Conservation (phyloP, 169 alveolate genomes). For the Eimeria maxima region DNA sequence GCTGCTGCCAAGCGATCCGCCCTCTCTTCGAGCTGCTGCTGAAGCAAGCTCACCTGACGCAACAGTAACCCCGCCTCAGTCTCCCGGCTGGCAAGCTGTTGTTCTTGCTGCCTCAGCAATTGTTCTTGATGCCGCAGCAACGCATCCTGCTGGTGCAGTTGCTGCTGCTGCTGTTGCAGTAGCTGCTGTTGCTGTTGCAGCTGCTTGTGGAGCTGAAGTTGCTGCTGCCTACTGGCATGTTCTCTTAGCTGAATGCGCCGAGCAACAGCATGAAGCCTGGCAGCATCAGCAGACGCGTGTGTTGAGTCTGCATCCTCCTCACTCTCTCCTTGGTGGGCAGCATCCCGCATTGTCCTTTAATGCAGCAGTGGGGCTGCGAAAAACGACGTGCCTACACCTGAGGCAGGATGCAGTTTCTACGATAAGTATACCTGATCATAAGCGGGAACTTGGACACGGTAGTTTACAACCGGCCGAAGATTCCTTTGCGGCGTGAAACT, state of each 20-base stretch:
- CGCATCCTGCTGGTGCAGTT: slow-evolving; percentile 71
- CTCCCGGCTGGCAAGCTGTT: slow-evolving; percentile 73
- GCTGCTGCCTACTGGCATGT: slow-evolving; percentile 67
- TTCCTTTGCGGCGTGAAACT: not conserved
- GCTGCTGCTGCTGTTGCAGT: slow-evolving; percentile 79
- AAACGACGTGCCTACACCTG: slow-evolving; percentile 11
- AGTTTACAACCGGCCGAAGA: not conserved
- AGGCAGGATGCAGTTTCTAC: not conserved
- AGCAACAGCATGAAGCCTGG: slow-evolving; percentile 78
- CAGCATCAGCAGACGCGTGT: slow-evolving; percentile 76
- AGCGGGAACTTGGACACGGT: not conserved
- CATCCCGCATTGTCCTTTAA: slow-evolving; percentile 65
- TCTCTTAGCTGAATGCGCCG: slow-evolving; percentile 78
- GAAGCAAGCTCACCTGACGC: slow-evolving; percentile 70
- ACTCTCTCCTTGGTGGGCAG: slow-evolving; percentile 26
- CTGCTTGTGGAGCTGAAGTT: slow-evolving; percentile 73
- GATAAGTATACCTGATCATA: not conserved
- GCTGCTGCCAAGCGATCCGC: slow-evolving; percentile 75
- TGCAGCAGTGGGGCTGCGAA: slow-evolving; percentile 15
- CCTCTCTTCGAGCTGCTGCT: slow-evolving; percentile 73
- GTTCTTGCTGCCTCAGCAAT: slow-evolving; percentile 70
- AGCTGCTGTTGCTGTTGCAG: slow-evolving; percentile 78
- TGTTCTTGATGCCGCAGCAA: slow-evolving; percentile 75
- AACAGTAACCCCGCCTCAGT: slow-evolving; percentile 61
- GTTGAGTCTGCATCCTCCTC: slow-evolving; percentile 67